Conservation (phyloP, 1,139 yeast species). For the Lodderomyces oxycetoniae region DNA sequence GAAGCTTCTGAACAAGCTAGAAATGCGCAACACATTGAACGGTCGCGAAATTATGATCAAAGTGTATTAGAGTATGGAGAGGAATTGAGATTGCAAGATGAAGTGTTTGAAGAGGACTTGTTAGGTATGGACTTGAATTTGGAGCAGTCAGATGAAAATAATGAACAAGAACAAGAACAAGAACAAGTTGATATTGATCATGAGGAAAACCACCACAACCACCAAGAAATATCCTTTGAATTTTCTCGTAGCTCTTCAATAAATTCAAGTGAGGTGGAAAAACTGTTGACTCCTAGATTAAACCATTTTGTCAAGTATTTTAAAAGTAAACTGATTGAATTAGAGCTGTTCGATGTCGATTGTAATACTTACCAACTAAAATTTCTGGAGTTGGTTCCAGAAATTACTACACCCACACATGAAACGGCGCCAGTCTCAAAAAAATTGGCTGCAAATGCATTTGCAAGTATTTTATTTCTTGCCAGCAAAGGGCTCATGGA, state of each 20-base stretch:
- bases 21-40: conserved; percentile 4
- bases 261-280: neutral
- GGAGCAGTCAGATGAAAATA: neutral
- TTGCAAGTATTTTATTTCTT: conserved; percentile 35
- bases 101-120: neutral
- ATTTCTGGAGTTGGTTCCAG: conserved; percentile 20
- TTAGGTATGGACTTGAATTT: conserved; percentile 2
- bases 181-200: conserved; percentile 2
- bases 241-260: conserved; percentile 1
- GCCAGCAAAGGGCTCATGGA: conserved; percentile 19
- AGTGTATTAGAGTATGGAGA: neutral
- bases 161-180: neutral
- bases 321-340: conserved; percentile 3
- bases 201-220: conserved; percentile 1
- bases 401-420: conserved; percentile 11
- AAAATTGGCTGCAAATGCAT: conserved; percentile 35
- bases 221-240: neutral
- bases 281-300: conserved; percentile 4
- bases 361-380: conserved; percentile 5
- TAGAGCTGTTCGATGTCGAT: conserved; percentile 3
- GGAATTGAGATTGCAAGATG: neutral
- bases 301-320: conserved; percentile 8
- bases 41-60: neutral
- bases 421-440: conserved; percentile 8
- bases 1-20: conserved; percentile 12